These are phyloP conservation scores for Pichia sp. DNA, from an alignment of 1,139 yeast genomes.

Conservation along the genomic window DNA sequence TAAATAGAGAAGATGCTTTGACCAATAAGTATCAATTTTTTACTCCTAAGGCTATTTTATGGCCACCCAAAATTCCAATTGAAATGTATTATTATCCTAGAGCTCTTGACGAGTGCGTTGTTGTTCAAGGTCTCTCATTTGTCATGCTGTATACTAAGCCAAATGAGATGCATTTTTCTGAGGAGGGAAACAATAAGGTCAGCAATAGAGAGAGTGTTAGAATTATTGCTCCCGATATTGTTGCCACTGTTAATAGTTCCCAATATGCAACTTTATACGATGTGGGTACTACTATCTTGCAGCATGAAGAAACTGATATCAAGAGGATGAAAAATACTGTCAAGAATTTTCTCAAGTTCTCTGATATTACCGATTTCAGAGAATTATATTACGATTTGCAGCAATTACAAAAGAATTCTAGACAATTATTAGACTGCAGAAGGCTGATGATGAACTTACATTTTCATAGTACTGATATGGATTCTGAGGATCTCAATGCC, in stretches of 20 bases:
- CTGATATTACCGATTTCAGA: slow-evolving; percentile 62
- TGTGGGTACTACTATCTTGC: slow-evolving; percentile 55
- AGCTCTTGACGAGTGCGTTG: slow-evolving; percentile 46
- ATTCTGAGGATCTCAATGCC: slow-evolving; percentile 27
- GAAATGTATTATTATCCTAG: slow-evolving; percentile 71
- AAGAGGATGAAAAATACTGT: slow-evolving; percentile 54
- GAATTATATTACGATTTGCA: slow-evolving; percentile 49
- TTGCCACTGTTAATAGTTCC: slow-evolving; percentile 59
- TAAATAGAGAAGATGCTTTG: slow-evolving; percentile 42
- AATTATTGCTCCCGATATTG: slow-evolving; percentile 56
- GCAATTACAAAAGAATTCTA: slow-evolving; percentile 50
- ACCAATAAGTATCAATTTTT: slow-evolving; percentile 37
- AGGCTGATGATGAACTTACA: slow-evolving; percentile 24
- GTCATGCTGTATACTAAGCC: slow-evolving; percentile 60
- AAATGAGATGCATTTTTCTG: slow-evolving; percentile 46
- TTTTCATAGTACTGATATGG: slow-evolving; percentile 21
- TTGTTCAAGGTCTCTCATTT: slow-evolving; percentile 57
- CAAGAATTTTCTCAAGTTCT: slow-evolving; percentile 59
- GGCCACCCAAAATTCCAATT: slow-evolving; percentile 84
- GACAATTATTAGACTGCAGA: slow-evolving; percentile 33
- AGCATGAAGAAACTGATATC: slow-evolving; percentile 46
- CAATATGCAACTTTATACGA: slow-evolving; percentile 66
- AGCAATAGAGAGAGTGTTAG: slow-evolving; percentile 19
- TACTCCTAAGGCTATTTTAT: slow-evolving; percentile 29
- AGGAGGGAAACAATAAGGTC: slow-evolving; percentile 10